Conservation (phyloP, 495 filamentous ascomycete species). For the Apodospora peruviana region DNA sequence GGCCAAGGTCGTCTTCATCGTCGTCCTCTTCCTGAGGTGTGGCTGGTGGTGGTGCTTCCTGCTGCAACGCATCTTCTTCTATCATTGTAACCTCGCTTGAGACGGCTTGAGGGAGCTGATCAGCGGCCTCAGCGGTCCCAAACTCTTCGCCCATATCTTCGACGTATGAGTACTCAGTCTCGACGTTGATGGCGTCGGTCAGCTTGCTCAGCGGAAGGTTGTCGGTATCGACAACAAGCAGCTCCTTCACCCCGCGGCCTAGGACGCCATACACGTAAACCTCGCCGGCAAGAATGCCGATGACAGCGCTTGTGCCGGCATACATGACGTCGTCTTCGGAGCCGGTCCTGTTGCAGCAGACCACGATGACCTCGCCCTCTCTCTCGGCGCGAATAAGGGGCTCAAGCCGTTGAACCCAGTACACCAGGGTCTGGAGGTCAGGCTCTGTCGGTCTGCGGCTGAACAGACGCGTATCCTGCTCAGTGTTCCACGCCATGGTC, state of each 20-base stretch:
- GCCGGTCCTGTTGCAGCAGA: conserved; percentile 79
- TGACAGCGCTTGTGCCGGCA: conserved; percentile 79
- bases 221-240: conserved; percentile 59
- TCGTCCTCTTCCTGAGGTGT: neutral
- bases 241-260: conserved; percentile 58
- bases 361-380: conserved; percentile 62
- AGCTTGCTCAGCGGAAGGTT: conserved; percentile 21
- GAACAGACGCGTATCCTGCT: conserved; percentile 42
- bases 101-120: too few relatives aligned
- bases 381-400: conserved; percentile 59
- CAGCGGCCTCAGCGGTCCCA: too few relatives aligned
- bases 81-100: neutral
- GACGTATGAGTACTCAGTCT: conserved; percentile 1
- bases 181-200: conserved; percentile 10
- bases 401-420: conserved; percentile 82
- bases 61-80: neutral
- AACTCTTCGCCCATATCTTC: neutral
- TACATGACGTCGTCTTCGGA: conserved; percentile 64
- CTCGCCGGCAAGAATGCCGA: conserved; percentile 64
- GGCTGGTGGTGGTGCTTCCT: neutral
- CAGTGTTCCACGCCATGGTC: conserved; percentile 84
- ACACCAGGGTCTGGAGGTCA: conserved; percentile 75
- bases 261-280: conserved; percentile 64
- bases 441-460: conserved; percentile 47
- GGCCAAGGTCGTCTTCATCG: neutral